Percentiles rank a stretch among this genome's conserved stretches.
Evolutionary conservation across 2,329 filamentous ascomycete genomes (phyloP).

Genomic region (Exophiala dermatitidis): DNA sequence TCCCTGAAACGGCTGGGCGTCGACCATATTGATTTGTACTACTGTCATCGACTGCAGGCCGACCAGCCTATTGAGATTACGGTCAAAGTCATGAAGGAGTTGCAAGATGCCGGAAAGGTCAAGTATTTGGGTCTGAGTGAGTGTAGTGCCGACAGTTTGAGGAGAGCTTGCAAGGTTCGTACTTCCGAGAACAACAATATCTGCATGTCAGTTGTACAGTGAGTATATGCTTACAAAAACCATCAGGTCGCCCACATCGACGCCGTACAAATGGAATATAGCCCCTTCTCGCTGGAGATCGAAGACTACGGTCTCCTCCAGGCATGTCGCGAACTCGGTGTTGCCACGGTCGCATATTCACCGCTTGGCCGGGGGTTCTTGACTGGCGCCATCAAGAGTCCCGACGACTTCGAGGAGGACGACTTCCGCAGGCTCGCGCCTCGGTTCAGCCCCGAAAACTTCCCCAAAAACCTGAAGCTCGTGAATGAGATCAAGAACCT

Average conservation of each 20-base stretch:
- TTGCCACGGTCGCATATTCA: conserved; percentile 37
- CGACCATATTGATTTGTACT: conserved; percentile 41
- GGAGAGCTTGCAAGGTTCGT: conserved; percentile 37
- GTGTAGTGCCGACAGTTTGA: conserved; percentile 41
- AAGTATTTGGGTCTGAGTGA: conserved; percentile 45
- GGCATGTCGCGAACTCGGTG: conserved; percentile 44
- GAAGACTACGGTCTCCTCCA: conserved; percentile 38
- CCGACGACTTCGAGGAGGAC: conserved; percentile 34
- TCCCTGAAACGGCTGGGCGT: conserved; percentile 31
- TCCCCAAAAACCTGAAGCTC: conserved; percentile 50
- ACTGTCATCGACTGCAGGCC: conserved; percentile 38
- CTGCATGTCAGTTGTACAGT: not conserved
- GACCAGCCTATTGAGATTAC: conserved; percentile 33
- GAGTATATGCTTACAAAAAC: not conserved
- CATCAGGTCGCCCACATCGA: conserved; percentile 40
- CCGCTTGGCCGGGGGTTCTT: conserved; percentile 37
- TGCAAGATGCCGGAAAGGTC: conserved; percentile 45
- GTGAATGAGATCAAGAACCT: conserved; percentile 45
- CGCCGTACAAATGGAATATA: conserved; percentile 48
- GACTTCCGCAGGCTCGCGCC: conserved; percentile 46
- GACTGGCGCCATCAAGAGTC: conserved; percentile 32
- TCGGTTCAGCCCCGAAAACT: conserved; percentile 48
- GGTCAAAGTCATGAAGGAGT: conserved; percentile 38
- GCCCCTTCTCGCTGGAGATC: conserved; percentile 43
- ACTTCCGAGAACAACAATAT: no score